Percentiles rank a stretch among this genome's conserved stretches.
phyloP scores from a whole-genome alignment of 176 grass and related monocot species.

The Stipa capillata region DNA sequence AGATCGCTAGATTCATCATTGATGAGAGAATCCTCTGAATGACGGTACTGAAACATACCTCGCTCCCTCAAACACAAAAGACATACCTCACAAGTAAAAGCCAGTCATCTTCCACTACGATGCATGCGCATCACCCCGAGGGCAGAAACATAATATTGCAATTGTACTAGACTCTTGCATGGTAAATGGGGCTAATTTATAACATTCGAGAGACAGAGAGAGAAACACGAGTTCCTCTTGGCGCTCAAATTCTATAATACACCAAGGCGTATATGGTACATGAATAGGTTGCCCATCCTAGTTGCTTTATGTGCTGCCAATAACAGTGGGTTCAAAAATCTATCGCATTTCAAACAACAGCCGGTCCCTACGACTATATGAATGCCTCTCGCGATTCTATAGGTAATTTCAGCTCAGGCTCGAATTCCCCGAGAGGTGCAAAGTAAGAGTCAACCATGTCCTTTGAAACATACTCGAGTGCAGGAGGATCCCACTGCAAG shows the following conservation, averaged over 20 bases:
- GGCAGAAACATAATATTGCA: background rate
- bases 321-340: background rate
- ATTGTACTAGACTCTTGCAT: background rate
- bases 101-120: background rate
- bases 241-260: background rate
- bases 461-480: constrained; percentile 57
- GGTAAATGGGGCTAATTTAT: background rate
- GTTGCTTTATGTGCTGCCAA: background rate
- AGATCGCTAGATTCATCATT: too few relatives aligned
- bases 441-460: constrained; percentile 87
- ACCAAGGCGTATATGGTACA: constrained; percentile 1
- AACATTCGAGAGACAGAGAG: background rate
- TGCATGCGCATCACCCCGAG: background rate
- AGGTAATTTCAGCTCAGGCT: constrained; percentile 75
- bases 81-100: background rate
- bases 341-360: background rate
- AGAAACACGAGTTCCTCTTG: background rate
- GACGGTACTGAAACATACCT: too few relatives aligned
- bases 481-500: constrained; percentile 92
- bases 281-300: background rate
- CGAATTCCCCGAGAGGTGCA: constrained; percentile 67
- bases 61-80: too few relatives aligned
- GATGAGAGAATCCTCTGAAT: too few relatives aligned
- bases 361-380: constrained; percentile 11
- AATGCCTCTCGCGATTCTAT: constrained; percentile 72